Conservation (phyloP, 2,329 filamentous ascomycete species). For the Ophiostoma piceae region DNA sequence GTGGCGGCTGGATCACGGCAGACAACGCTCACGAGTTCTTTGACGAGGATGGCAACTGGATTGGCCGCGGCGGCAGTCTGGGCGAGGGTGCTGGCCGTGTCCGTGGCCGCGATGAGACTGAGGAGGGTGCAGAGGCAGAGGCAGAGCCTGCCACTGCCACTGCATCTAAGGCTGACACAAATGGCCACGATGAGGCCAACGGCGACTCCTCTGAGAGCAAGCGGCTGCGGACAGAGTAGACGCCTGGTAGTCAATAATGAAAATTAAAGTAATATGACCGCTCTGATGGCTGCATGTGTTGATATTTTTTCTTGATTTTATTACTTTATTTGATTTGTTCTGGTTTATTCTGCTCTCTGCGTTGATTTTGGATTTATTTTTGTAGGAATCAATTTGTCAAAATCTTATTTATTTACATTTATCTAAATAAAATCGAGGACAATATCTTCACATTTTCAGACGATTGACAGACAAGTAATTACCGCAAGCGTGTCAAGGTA, state of each 20-base stretch:
- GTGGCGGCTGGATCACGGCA: conserved; percentile 80
- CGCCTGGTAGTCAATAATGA: too few species aligned
- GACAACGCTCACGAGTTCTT: conserved; percentile 85
- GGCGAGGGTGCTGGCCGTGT: conserved; percentile 61
- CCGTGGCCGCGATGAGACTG: conserved; percentile 50
- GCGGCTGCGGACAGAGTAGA: conserved; percentile 43
- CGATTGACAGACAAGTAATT: too few species aligned
- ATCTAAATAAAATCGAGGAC: too few species aligned
- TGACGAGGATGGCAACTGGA: conserved; percentile 75
- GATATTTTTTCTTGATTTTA: neutral
- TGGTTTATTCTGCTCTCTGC: too few species aligned
- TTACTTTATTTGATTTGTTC: too few species aligned
- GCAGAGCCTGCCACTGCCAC: neutral
- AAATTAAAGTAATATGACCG: neutral
- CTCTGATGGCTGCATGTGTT: neutral
- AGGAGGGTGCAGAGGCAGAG: conserved; percentile 23
- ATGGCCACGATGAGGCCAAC: conserved; percentile 28
- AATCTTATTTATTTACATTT: too few species aligned
- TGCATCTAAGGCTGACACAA: neutral
- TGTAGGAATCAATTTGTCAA: too few species aligned
- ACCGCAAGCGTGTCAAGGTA: too few species aligned
- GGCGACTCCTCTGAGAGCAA: conserved; percentile 43
- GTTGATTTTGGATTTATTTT: too few species aligned
- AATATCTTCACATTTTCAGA: too few species aligned
- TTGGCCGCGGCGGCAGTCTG: conserved; percentile 48